These are phyloP conservation scores for Endoconidiophora laricicola DNA, from an alignment of 2,329 filamentous ascomycete species.

Conservation along the genomic window DNA sequence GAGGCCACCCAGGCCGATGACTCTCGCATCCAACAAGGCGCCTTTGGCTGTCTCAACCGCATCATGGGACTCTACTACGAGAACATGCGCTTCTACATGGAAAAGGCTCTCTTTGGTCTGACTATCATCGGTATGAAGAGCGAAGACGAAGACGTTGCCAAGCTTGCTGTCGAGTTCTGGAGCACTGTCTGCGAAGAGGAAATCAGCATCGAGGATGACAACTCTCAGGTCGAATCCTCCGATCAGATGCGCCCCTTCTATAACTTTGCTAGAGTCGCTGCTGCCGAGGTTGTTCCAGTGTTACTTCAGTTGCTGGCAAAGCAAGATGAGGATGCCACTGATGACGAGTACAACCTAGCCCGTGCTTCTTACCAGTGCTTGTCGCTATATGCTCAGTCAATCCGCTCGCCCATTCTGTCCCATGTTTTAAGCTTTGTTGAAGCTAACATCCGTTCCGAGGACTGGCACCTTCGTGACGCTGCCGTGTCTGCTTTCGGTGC, in stretches of 20 bases:
- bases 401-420: conserved; percentile 66
- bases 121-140: conserved; percentile 98
- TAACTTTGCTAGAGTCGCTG: conserved; percentile 87
- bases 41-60: conserved; percentile 92
- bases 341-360: conserved; percentile 95
- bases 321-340: conserved; percentile 90
- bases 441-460: conserved; percentile 69
- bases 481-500: conserved; percentile 94
- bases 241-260: conserved; percentile 83
- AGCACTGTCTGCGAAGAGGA: conserved; percentile 99
- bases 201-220: conserved; percentile 94
- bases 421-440: conserved; percentile 87
- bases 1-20: conserved; percentile 94
- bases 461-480: conserved; percentile 91
- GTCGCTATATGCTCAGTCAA: conserved; percentile 86
- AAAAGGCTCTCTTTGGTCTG: conserved; percentile 93
- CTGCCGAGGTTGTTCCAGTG: conserved; percentile 85
- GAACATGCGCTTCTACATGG: conserved; percentile 99
- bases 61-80: conserved; percentile 99
- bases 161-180: conserved; percentile 98
- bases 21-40: conserved; percentile 79
- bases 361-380: conserved; percentile 92
- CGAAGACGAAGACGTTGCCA: conserved; percentile 91
- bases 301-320: conserved; percentile 78
- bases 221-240: conserved; percentile 51